A percentile compares a stretch with the other conserved stretches of the same genome.
phyloP scores from a whole-genome alignment of 257 asterid genomes.

The Phtheirospermum japonicum region DNA sequence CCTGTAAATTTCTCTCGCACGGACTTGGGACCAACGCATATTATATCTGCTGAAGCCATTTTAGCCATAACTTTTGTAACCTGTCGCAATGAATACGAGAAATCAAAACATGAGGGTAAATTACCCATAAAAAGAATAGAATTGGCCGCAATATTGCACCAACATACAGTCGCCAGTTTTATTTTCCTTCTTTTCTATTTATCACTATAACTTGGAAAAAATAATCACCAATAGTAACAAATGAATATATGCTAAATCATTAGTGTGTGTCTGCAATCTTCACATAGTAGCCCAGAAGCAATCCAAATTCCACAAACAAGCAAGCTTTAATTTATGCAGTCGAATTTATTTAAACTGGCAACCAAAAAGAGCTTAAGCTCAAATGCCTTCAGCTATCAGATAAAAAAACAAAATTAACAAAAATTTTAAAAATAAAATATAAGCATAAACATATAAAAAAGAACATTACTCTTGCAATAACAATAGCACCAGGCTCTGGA shows the following conservation, averaged over 20 bases:
- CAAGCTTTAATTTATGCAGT: slow-evolving; percentile 1
- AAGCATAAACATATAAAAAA: background rate
- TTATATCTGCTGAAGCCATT: slow-evolving; percentile 80
- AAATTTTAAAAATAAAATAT: no score
- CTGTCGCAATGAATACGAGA: slow-evolving; percentile 37
- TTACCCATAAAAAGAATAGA: background rate
- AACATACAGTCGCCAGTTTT: no score
- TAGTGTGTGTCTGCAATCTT: no score
- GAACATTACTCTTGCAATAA: slow-evolving; percentile 71
- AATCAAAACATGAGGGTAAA: background rate
- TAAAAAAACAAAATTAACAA: background rate
- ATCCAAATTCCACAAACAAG: slow-evolving; percentile 11
- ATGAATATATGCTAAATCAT: no score
- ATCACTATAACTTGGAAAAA: no score
- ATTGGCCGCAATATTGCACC: no score
- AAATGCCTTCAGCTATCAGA: background rate
- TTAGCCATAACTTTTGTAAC: slow-evolving; percentile 91
- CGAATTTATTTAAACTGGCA: background rate
- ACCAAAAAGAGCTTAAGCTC: slow-evolving; percentile 9
- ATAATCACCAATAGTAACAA: no score
- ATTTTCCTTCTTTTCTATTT: no score
- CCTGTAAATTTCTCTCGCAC: slow-evolving; percentile 82
- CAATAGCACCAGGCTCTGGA: slow-evolving; percentile 82
- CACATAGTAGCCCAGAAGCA: slow-evolving; percentile 13
- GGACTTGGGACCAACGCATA: slow-evolving; percentile 84